These are phyloP conservation scores for Mortierella hygrophila DNA, from an alignment of 192 early-diverging fungal genomes.

Conservation along the genomic window DNA sequence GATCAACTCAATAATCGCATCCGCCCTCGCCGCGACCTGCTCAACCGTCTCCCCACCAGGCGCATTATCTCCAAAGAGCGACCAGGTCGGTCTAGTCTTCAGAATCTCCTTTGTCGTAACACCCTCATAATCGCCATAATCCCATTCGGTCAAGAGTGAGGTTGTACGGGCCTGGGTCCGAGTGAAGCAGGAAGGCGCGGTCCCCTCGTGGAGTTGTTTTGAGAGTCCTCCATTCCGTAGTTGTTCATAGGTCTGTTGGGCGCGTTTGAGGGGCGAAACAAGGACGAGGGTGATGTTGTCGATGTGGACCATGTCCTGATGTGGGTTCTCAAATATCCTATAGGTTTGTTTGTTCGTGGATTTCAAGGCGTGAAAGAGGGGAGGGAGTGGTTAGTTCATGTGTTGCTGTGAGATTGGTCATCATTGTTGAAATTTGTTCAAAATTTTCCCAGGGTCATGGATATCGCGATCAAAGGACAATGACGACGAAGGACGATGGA, in stretches of 20 bases:
- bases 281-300: constrained; percentile 52
- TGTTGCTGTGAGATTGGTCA: background rate
- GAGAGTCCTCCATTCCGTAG: constrained; percentile 14
- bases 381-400: background rate
- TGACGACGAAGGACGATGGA: background rate
- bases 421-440: background rate
- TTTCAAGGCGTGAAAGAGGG: background rate
- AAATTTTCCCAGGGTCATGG: background rate
- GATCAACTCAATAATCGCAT: constrained; percentile 57
- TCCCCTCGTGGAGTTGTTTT: background rate
- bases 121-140: constrained; percentile 63
- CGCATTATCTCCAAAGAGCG: constrained; percentile 49
- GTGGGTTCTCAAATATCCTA: constrained; percentile 59
- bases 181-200: constrained; percentile 29
- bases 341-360: background rate
- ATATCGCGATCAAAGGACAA: background rate
- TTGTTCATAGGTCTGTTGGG: constrained; percentile 57
- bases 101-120: constrained; percentile 60
- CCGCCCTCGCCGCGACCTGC: constrained; percentile 53
- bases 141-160: constrained; percentile 53
- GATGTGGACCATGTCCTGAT: constrained; percentile 58
- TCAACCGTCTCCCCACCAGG: constrained; percentile 59
- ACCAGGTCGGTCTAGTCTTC: constrained; percentile 42
- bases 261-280: constrained; percentile 53
- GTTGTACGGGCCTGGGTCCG: constrained; percentile 46